Percentiles rank a stretch among this genome's conserved stretches.
Evolutionary conservation across 306 rosid species (phyloP).

Genomic region (Comarum palustre): DNA sequence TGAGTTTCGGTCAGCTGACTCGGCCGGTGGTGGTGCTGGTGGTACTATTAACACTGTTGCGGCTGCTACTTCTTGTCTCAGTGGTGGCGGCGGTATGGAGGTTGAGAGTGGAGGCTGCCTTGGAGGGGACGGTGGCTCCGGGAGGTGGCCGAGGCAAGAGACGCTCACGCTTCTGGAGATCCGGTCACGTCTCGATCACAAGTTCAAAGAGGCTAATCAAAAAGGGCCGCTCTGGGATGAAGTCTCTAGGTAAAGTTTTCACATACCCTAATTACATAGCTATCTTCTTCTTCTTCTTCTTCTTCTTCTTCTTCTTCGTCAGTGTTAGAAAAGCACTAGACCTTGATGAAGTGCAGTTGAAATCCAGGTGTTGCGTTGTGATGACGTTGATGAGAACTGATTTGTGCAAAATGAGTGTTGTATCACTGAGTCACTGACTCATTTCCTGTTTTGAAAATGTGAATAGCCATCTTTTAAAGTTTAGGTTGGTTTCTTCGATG

Average conservation of each 20-base stretch:
- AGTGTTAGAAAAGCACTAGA: too few species aligned
- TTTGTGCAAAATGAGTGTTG: constrained; percentile 9
- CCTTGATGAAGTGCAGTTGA: constrained; percentile 15
- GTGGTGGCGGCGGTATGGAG: constrained; percentile 47
- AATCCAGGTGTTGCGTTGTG: constrained; percentile 4
- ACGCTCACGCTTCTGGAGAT: constrained; percentile 93
- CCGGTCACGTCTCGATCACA: constrained; percentile 92
- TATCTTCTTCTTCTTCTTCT: neutral
- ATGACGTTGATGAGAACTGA: neutral
- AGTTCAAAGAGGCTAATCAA: constrained; percentile 93
- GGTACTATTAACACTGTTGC: constrained; percentile 29
- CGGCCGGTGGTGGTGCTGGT: constrained; percentile 15
- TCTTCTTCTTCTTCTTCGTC: neutral
- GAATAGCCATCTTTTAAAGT: constrained; percentile 42
- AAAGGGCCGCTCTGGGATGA: constrained; percentile 99
- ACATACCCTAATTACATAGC: neutral
- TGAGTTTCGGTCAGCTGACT: constrained; percentile 41
- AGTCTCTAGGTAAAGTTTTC: constrained; percentile 66
- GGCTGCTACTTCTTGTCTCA: constrained; percentile 48
- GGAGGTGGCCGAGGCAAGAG: constrained; percentile 95
- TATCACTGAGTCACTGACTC: neutral
- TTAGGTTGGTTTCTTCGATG: constrained; percentile 31
- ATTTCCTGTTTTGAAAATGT: constrained; percentile 27
- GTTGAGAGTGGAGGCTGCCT: constrained; percentile 42
- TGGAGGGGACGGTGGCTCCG: constrained; percentile 56